Conservation (phyloP, 2,329 filamentous ascomycete species). For the Huntiella decipiens region DNA sequence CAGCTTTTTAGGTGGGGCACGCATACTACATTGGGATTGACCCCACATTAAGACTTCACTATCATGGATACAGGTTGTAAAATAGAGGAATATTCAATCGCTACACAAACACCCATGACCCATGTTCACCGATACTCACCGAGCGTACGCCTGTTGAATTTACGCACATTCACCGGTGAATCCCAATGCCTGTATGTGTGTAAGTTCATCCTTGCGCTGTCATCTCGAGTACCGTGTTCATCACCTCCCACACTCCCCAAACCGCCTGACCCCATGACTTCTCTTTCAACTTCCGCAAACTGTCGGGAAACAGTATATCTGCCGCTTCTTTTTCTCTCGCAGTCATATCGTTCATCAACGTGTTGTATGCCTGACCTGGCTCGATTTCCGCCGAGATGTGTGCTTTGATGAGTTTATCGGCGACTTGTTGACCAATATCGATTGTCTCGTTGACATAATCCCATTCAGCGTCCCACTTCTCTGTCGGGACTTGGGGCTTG, state of each 20-base stretch:
- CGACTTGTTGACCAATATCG: conserved; percentile 7
- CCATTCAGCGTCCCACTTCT: conserved; percentile 8
- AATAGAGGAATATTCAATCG: too few species aligned
- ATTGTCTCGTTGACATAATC: conserved; percentile 11
- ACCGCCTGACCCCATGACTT: conserved; percentile 11
- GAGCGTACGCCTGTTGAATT: neutral
- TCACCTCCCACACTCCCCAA: conserved; percentile 11
- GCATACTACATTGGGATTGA: neutral
- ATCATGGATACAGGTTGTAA: too few species aligned
- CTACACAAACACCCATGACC: too few species aligned
- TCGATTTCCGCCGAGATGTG: conserved; percentile 8
- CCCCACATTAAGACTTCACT: neutral
- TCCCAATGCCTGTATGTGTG: neutral
- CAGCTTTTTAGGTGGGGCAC: neutral
- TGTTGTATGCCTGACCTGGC: conserved; percentile 6
- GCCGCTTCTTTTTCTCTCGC: conserved; percentile 9
- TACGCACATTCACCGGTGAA: neutral
- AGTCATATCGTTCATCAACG: conserved; percentile 5
- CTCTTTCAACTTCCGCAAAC: conserved; percentile 5
- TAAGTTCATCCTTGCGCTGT: neutral
- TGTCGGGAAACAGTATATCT: conserved; percentile 10
- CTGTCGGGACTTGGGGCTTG: neutral
- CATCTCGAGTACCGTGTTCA: conserved; percentile 7
- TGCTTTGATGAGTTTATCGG: conserved; percentile 10
- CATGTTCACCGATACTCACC: too few species aligned